phyloP scores from a whole-genome alignment of 164 flowering plant genomes.

The Akebia trifoliata region DNA sequence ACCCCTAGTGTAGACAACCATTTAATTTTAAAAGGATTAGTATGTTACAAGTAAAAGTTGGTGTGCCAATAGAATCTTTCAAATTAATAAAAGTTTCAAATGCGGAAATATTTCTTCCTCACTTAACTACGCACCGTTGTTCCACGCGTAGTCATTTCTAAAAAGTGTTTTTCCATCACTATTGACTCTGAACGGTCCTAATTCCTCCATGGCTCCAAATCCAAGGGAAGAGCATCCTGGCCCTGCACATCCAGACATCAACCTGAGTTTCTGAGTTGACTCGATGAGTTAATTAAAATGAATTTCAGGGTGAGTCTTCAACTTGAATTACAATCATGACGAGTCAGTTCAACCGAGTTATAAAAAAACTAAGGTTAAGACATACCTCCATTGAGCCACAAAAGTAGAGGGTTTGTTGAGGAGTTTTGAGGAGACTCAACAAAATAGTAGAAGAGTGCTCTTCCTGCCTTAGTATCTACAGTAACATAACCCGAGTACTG shows the following conservation, averaged over 20 bases:
- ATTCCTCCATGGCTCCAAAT: constrained; percentile 23
- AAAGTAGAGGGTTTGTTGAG: constrained; percentile 16
- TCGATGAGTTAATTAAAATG: too few species aligned
- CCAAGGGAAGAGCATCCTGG: constrained; percentile 28
- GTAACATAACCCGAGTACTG: constrained; percentile 58
- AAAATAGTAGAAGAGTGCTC: constrained; percentile 51
- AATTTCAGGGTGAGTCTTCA: too few species aligned
- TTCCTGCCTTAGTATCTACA: constrained; percentile 37
- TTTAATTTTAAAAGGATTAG: too few species aligned
- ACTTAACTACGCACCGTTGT: constrained; percentile 12
- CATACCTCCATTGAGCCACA: constrained; percentile 44
- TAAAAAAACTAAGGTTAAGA: too few species aligned
- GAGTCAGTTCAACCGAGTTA: too few species aligned
- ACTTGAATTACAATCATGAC: too few species aligned
- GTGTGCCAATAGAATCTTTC: too few species aligned
- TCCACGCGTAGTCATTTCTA: constrained; percentile 21
- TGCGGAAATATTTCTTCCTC: too few species aligned
- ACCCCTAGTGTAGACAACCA: too few species aligned
- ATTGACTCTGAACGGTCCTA: constrained; percentile 26
- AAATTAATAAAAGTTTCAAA: too few species aligned
- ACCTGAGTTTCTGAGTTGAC: too few species aligned
- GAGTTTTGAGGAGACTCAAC: constrained; percentile 34
- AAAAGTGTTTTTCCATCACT: constrained; percentile 21
- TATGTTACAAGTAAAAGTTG: too few species aligned
- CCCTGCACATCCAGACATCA: constrained; percentile 18